Evolutionary conservation across 2,329 filamentous ascomycete genomes (phyloP), one percentile per base, ranked within the genome.

Genomic region (Exophiala xenobiotica): DNA sequence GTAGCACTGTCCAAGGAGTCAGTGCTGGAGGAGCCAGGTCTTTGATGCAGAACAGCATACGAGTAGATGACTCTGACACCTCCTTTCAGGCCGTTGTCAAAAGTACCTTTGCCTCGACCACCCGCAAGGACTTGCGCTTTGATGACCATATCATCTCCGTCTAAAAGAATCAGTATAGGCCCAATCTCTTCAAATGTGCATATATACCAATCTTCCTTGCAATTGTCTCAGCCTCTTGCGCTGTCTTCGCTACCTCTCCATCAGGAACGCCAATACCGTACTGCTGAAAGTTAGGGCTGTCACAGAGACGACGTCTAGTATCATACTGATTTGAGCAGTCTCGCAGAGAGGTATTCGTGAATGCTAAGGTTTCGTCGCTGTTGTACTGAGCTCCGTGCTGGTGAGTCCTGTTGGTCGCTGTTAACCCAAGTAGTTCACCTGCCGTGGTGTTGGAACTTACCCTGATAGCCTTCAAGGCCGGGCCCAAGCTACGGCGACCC

Each of bases 21-120:
- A 61, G 53, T 38, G 19, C 22, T 16, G 19, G 39, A 27, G 5
- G 8, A 9, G 12, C 27, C 37, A 18, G n/a, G 4, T 16, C 4
- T 14, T 8, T 35, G 38, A 9, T 23, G 26, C 37, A 35, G 57
- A 49, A 29, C 16, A 7, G 70, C 81, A 67, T 74, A 84, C 79
- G 92, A 97, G 83, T 97, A 99, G 76, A 99, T 95, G 67, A 99
- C 91, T 66, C 93, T 86, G 65, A 99, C 93, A 78, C 93, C 93
- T 67, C 93, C 93, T 82, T 99, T 99, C 71, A 99, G 86, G 66
- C 93, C 93, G 75, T 96, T 97, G 78, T 96, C 90, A 70, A 99
- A 99, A 65, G 85, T 86, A 64, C 93, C 93, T 81, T 99, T 99
- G 76, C 93, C 93, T 79, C 93, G 88, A 61, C 93, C 93, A 76